Base-by-base conservation (phyloP, 2,329 filamentous ascomycete species). In the Nemania abortiva region DNA sequence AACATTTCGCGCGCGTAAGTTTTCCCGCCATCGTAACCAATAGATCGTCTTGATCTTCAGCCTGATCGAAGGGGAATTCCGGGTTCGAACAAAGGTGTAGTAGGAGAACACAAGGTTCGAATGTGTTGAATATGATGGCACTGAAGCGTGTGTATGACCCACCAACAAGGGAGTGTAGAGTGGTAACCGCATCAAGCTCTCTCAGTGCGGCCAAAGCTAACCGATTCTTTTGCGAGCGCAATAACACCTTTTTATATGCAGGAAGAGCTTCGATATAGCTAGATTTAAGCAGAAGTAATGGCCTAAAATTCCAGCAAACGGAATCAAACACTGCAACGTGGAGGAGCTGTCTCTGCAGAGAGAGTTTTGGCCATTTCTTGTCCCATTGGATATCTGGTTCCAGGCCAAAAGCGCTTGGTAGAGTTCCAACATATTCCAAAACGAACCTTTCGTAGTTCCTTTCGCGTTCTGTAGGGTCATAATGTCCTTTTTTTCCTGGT, bases 251-350 rank as follows among this genome's bases (percentile, higher is more conserved):
- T 47, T 74, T 74, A 31, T 71, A 74, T 7, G 3, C 10, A 1
- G 72, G 70, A 1, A 74, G 53, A 5, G 4, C 9, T 34, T 34
- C 5, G 5, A 4, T 9, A 39, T 60, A 1, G 1, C 15, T 10
- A 6, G 39, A 13, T 5, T 56, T n/a, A 6, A 54, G 27, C 18
- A 74, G 22, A 0, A 74, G 55, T 1, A 64, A 6, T 1, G 70
- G 63, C 5, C 72, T 45, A 24, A 74, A 74, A 31, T 74, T 70
- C 47, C 52, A 67, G 34, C 72, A 74, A n/a, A 73, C 3, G 3
- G 67, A 70, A 11, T 74, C 68, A 24, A 65, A 73, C 9, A 74
- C 66, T 6, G 69, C 31, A 0, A 71, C 67, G 22, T 70, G 66
- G 10, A 74, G 37, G 6, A 69, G 45, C 24, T 72, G 69, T 3